A percentile compares a stretch with the other conserved stretches of the same genome.
Evolutionary conservation across 768 basidiomycete genomes (phyloP).

Genomic region (Mycena polygramma): DNA sequence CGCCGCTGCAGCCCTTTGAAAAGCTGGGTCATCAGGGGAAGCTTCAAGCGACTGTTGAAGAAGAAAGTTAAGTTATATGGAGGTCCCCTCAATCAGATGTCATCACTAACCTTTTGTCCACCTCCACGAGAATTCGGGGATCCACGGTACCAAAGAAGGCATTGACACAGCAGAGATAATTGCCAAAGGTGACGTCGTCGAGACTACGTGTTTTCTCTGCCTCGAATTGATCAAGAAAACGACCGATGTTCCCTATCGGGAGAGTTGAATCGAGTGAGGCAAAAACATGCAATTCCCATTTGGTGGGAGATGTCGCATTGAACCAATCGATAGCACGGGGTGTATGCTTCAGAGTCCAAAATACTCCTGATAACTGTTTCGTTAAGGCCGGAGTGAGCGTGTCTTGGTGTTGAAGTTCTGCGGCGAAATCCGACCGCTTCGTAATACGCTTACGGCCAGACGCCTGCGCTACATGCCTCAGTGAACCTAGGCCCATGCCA

Average conservation of each 20-base stretch:
- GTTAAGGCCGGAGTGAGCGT: too few relatives aligned
- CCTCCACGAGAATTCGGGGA: neutral
- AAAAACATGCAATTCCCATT: conserved; percentile 14
- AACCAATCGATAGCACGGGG: too few relatives aligned
- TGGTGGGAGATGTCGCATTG: too few relatives aligned
- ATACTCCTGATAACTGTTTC: too few relatives aligned
- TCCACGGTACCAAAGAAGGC: neutral
- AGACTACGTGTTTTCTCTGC: neutral
- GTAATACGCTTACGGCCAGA: neutral
- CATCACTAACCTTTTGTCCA: conserved; percentile 10
- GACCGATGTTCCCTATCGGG: neutral
- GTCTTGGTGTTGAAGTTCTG: too few relatives aligned
- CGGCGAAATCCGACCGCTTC: too few relatives aligned
- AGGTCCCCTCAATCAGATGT: neutral
- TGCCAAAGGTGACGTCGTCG: neutral
- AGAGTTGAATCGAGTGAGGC: neutral
- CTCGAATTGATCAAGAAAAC: conserved; percentile 6
- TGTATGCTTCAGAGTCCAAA: too few relatives aligned
- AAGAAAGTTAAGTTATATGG: neutral
- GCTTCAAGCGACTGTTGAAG: neutral
- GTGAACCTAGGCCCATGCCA: neutral
- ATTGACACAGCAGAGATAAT: conserved; percentile 18
- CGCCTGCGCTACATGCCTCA: neutral
- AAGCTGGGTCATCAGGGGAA: neutral
- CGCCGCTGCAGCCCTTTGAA: neutral